Base-by-base conservation (phyloP, 176 grass and related monocot genomes). In the Bromus sterilis region DNA sequence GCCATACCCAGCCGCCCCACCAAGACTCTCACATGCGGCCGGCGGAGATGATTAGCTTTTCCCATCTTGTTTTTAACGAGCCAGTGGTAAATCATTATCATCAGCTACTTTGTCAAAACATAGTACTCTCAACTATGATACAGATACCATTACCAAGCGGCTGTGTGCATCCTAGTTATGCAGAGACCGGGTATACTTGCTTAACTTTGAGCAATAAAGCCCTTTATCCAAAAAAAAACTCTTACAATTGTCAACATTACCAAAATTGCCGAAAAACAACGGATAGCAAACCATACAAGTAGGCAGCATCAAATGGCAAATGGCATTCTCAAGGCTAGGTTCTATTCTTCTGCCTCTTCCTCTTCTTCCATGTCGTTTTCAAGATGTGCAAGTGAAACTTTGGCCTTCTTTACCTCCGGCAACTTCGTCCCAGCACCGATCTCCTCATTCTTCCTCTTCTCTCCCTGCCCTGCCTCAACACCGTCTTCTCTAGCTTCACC, bases 311-410 rank as follows among this genome's bases (percentile, higher is more conserved):
- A 33, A 63, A 34, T 11, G 46, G 21, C n/a, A 33, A 63, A 34
- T 11, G 46, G 21, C 26, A 37, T 57, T 26, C 28, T 64, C n/a
- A 15, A 63, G 63, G 34, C 79, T 23, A 86, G 20, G 21, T 2
- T 81, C 80, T 64, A 79, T 28, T 57, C 78, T 32, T 80, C 80
- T 80, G 76, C 84, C 2, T 87, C 88, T n/a, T 81, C 82, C 33
- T 82, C 83, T 26, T 91, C 95, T 9, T 85, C 75, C 24, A 53
- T 75, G 74, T 98, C 92, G 56, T 93, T 87, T 82, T 93, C 93
- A 68, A 98, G 90, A 72, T 98, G 96, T 61, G 90, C 84, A 73
- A 98, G 90, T 65, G 93, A 91, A 83, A 98, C 88, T 76, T 89
- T 98, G 16, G 80, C 77, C 74, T 77, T 94, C 56, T 97, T 97